These are phyloP conservation scores for Sphaerulina populicola DNA, from an alignment of 2,329 filamentous ascomycete genomes.

Conservation along the genomic window DNA sequence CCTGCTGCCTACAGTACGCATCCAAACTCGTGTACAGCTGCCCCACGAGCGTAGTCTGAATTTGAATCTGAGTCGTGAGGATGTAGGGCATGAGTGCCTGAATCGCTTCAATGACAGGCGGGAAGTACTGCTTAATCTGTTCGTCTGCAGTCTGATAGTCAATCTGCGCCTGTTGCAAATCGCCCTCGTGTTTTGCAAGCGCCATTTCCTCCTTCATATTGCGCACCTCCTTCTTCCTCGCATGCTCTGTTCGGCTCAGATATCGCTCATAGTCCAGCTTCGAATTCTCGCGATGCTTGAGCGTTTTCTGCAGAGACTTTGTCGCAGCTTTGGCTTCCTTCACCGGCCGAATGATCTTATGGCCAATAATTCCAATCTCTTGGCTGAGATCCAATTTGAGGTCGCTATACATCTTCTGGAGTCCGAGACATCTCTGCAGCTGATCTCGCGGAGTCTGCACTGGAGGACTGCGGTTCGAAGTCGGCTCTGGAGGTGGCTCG, in stretches of 20 bases:
- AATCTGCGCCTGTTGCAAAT: slow-evolving; percentile 55
- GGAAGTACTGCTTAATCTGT: slow-evolving; percentile 62
- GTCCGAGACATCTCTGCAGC: slow-evolving; percentile 55
- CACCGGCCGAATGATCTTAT: slow-evolving; percentile 60
- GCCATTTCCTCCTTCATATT: slow-evolving; percentile 65
- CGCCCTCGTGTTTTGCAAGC: slow-evolving; percentile 62
- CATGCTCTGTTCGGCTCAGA: slow-evolving; percentile 60
- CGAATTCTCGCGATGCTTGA: slow-evolving; percentile 77
- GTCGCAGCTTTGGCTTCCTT: slow-evolving; percentile 60
- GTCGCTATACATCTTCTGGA: slow-evolving; percentile 61
- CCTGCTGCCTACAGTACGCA: slow-evolving; percentile 60
- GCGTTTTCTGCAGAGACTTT: slow-evolving; percentile 67
- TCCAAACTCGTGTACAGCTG: slow-evolving; percentile 71
- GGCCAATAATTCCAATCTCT: slow-evolving; percentile 63
- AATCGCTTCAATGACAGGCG: slow-evolving; percentile 59
- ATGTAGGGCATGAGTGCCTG: slow-evolving; percentile 68
- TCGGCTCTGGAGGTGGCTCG: slow-evolving; percentile 53
- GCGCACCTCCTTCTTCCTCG: slow-evolving; percentile 60
- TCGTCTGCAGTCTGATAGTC: slow-evolving; percentile 69
- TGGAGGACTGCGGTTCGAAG: slow-evolving; percentile 43
- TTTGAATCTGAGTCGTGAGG: slow-evolving; percentile 60
- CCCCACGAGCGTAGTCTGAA: slow-evolving; percentile 69
- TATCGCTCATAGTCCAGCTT: slow-evolving; percentile 74
- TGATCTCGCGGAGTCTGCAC: slow-evolving; percentile 53
- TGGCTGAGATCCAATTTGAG: slow-evolving; percentile 62